Conservation (phyloP, 2,329 filamentous ascomycete genomes). For the Colletotrichum tabaci region DNA sequence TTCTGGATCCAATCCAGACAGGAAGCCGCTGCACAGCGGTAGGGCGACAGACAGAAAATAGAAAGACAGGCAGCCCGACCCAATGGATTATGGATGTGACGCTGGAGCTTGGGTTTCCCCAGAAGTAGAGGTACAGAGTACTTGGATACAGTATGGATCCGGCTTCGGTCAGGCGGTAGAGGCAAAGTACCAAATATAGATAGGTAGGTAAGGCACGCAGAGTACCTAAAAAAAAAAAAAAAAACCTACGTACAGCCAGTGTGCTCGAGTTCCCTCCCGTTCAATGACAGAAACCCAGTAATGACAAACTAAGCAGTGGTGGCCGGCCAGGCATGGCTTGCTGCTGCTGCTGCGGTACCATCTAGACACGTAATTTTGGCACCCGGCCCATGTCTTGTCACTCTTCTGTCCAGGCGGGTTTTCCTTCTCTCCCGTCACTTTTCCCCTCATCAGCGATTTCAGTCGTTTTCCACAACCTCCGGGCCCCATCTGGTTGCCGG, state of each 20-base stretch:
- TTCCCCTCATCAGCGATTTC: constrained; percentile 3
- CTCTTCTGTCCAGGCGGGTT: background rate
- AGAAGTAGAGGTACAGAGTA: constrained; percentile 8
- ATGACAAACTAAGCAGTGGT: too few species aligned
- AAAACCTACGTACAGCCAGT: too few species aligned
- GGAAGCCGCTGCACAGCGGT: background rate
- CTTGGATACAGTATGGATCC: background rate
- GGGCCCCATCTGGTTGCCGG: constrained; percentile 13
- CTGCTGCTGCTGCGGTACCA: constrained; percentile 8
- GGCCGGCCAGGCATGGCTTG: too few species aligned
- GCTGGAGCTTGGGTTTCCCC: constrained; percentile 8
- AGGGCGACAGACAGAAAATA: background rate
- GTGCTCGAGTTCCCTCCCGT: too few species aligned
- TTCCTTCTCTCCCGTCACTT: constrained; percentile 5
- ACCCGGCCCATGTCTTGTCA: constrained; percentile 23
- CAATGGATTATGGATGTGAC: constrained; percentile 10
- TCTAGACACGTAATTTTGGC: constrained; percentile 29
- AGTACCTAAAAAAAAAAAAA: too few species aligned
- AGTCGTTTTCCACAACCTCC: constrained; percentile 9
- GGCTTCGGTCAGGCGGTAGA: background rate
- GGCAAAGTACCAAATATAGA: background rate
- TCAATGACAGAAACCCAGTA: too few species aligned
- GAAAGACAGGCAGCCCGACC: background rate
- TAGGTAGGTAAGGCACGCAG: too few species aligned
- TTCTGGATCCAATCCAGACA: background rate